Conservation (phyloP, 441 rosid species). For the Gossypium schwendimanii region DNA sequence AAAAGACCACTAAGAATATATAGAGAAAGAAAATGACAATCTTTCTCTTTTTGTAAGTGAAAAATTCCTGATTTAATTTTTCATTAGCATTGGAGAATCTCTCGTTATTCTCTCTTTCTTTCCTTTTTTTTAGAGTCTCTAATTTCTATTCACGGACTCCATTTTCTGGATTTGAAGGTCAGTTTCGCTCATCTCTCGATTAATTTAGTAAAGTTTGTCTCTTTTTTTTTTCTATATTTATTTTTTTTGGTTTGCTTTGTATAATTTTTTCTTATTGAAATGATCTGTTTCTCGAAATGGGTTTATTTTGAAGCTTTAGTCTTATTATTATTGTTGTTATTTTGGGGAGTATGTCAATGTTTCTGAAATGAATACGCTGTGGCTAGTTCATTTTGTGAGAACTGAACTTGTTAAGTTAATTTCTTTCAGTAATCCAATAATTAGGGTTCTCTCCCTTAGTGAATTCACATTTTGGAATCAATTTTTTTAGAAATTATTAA, state of each 20-base stretch:
- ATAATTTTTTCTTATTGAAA: too few relatives aligned
- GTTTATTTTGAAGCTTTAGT: background rate
- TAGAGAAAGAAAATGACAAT: background rate
- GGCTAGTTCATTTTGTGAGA: background rate
- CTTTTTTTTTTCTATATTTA: background rate
- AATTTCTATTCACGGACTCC: background rate
- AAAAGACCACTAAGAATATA: background rate
- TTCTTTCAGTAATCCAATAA: background rate
- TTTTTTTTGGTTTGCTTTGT: background rate
- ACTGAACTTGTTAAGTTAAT: background rate
- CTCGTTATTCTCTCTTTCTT: conserved; percentile 13
- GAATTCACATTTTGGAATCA: background rate
- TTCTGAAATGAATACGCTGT: background rate
- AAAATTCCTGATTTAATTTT: conserved; percentile 43
- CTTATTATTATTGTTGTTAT: background rate
- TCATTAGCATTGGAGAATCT: conserved; percentile 27
- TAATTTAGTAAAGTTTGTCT: background rate
- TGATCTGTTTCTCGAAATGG: background rate
- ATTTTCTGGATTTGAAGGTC: conserved; percentile 11
- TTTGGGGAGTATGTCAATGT: conserved; percentile 2
- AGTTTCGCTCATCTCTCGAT: background rate
- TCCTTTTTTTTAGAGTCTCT: conserved; percentile 7
- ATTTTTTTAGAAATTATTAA: background rate
- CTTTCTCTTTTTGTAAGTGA: conserved; percentile 21
- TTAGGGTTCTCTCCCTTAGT: conserved; percentile 1